Conservation (phyloP, 306 rosid species). For the Vigna hirtella region DNA sequence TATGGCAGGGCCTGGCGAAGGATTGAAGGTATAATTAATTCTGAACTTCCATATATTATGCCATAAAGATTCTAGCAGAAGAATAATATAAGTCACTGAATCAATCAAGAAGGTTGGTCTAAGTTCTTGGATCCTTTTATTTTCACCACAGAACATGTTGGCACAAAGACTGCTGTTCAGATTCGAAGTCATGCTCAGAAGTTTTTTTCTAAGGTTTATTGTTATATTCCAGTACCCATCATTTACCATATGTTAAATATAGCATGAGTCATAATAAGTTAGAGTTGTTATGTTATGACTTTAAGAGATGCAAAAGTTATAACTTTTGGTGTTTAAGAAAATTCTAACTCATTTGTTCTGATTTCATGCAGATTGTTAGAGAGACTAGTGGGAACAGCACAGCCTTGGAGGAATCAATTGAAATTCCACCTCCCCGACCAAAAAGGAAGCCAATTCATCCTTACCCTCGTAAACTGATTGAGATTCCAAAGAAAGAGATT, state of each 20-base stretch:
- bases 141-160: constrained; percentile 74
- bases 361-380: constrained; percentile 55
- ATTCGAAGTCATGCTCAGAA: constrained; percentile 98
- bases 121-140: constrained; percentile 43
- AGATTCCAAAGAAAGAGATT: constrained; percentile 44
- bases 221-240: constrained; percentile 53
- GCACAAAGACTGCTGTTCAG: constrained; percentile 95
- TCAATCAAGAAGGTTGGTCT: constrained; percentile 37
- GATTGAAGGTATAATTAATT: constrained; percentile 69
- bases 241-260: constrained; percentile 45
- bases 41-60: constrained; percentile 11
- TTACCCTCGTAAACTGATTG: constrained; percentile 78
- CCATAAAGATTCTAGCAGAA: constrained; percentile 6
- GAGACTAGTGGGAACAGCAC: constrained; percentile 54
- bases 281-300: constrained; percentile 23
- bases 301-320: constrained; percentile 41
- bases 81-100: constrained; percentile 22
- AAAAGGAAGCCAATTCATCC: constrained; percentile 88
- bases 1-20: constrained; percentile 85
- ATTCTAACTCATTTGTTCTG: constrained; percentile 36
- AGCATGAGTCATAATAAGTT: constrained; percentile 32
- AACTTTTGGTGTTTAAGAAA: constrained; percentile 20
- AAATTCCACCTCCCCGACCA: constrained; percentile 92
- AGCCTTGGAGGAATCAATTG: constrained; percentile 57
- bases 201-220: constrained; percentile 87